A percentile compares a stretch with the other conserved stretches of the same genome.
These are phyloP conservation scores for Periconia macrospinosa DNA, from an alignment of 2,329 filamentous ascomycete species.

Conservation along the genomic window DNA sequence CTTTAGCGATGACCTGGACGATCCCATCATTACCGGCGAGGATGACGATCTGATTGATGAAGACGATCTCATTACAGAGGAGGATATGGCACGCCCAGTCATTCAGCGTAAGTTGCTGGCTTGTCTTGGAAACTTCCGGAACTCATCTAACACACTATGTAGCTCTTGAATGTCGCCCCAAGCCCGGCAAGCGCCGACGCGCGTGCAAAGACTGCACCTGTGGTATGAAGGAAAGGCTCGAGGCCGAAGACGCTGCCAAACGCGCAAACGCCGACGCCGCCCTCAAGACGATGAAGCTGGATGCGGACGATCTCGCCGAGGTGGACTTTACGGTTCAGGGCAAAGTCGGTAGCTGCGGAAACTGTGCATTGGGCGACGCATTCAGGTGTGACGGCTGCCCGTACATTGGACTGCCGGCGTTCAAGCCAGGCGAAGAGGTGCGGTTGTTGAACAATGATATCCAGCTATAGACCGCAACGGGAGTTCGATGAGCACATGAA, in stretches of 20 bases:
- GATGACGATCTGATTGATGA: slow-evolving; percentile 92
- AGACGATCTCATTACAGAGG: slow-evolving; percentile 80
- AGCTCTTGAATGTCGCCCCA: slow-evolving; percentile 86
- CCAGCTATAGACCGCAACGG: slow-evolving; percentile 62
- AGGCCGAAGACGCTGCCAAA: slow-evolving; percentile 77
- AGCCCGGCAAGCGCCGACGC: slow-evolving; percentile 82
- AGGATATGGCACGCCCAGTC: slow-evolving; percentile 76
- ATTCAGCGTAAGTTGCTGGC: slow-evolving; percentile 69
- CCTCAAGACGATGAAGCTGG: slow-evolving; percentile 70
- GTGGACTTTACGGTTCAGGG: slow-evolving; percentile 97
- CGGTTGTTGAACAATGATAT: slow-evolving; percentile 81
- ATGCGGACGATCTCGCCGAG: slow-evolving; percentile 78
- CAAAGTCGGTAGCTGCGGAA: slow-evolving; percentile 92
- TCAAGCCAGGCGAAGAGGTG: slow-evolving; percentile 96
- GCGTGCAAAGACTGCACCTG: slow-evolving; percentile 99
- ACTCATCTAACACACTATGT: slow-evolving; percentile 10
- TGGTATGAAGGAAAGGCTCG: slow-evolving; percentile 81
- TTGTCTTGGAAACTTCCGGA: too few species aligned
- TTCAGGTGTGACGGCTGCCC: slow-evolving; percentile 68
- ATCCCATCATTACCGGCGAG: slow-evolving; percentile 55
- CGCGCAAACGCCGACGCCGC: slow-evolving; percentile 65
- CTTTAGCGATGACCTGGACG: slow-evolving; percentile 64
- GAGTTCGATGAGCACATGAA: too few species aligned
- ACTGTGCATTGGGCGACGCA: slow-evolving; percentile 90
- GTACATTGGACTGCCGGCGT: slow-evolving; percentile 89